Base-by-base conservation (phyloP, 2,329 filamentous ascomycete species). In the Fusarium cyanostomum region DNA sequence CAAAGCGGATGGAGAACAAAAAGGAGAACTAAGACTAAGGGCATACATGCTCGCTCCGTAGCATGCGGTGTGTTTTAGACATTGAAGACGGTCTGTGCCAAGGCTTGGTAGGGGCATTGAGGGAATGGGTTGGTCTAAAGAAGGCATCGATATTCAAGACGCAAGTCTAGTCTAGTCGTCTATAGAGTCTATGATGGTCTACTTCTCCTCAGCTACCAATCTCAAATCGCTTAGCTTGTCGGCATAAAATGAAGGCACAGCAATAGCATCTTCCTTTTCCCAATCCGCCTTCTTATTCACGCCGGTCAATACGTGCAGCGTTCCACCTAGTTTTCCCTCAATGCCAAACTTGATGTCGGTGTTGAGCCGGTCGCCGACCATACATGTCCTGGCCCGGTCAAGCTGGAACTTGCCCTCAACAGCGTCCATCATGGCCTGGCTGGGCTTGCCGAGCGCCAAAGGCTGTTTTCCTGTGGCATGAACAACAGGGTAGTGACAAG, bases 381-480 rank as follows among this genome's bases (percentile, higher is more conserved):
- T 99, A 78, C 95, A 98, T 1, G 95, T 92, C 68, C 88, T 88
- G 59, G 84, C 86, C 33, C 94, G 86, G 75, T 98, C 89, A 51
- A 99, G 90, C 67, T 91, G 84, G 77, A 98, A 97, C 78, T 96
- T 97, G 56, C 94, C 94, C 81, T 98, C 94, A 55, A 99, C 91
- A 4, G 95, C 93, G 76, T 98, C 94, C 94, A 99, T 97, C 95
- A 99, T 99, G 5, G 94, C 94, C 80, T 97, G 93, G 74, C 92
- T 97, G 4, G 95, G 95, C 80, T 99, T 99, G 1, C 95, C 95
- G 35, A 98, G 80, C 4, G 92, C 88, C 28, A 92, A 78, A 1
- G 95, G 94, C 70, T 90, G 83, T 74, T 86, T 79, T 15, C 82
- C 82, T 5, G 85, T 82, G 82, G 92, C 92, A 74, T 90, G 90